Conservation (phyloP, 495 filamentous ascomycete species). For the Halenospora varia region DNA sequence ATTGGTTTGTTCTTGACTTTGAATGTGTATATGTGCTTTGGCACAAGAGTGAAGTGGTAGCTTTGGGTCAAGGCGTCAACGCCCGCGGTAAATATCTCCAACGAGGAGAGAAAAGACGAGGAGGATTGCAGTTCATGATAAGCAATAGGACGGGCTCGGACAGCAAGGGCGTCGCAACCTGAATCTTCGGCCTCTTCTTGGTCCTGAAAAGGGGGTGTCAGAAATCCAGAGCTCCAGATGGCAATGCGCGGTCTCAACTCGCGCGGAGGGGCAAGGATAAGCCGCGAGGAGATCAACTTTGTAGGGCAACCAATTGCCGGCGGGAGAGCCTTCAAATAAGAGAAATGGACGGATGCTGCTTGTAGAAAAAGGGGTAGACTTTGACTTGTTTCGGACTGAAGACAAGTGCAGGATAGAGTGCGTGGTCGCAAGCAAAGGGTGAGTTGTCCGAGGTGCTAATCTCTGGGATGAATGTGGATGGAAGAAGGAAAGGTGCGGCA, state of each 20-base stretch:
- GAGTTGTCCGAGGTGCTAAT: conserved; percentile 8
- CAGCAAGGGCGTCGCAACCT: conserved; percentile 20
- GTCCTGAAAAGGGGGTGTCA: conserved; percentile 21
- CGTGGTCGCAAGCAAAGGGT: background rate
- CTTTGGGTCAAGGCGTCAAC: conserved; percentile 24
- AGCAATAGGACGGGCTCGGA: conserved; percentile 15
- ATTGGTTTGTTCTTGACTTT: conserved; percentile 1
- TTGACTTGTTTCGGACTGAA: conserved; percentile 17
- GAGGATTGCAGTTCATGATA: conserved; percentile 56
- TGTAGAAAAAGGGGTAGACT: conserved; percentile 11
- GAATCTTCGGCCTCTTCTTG: conserved; percentile 10
- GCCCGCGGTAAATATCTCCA: conserved; percentile 38
- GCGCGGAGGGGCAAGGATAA: conserved; percentile 15
- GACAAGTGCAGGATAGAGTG: conserved; percentile 6
- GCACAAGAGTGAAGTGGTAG: conserved; percentile 1
- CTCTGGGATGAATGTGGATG: conserved; percentile 6
- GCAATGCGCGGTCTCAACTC: background rate
- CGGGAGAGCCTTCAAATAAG: conserved; percentile 9
- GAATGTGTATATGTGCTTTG: conserved; percentile 7
- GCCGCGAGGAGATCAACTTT: conserved; percentile 4
- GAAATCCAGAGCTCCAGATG: conserved; percentile 13
- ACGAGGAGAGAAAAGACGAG: conserved; percentile 47
- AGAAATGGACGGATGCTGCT: conserved; percentile 8
- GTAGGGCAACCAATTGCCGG: conserved; percentile 20
- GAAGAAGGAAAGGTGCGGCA: conserved; percentile 19